Base-by-base conservation (phyloP, 441 rosid genomes). In the Pelargonium australe region DNA sequence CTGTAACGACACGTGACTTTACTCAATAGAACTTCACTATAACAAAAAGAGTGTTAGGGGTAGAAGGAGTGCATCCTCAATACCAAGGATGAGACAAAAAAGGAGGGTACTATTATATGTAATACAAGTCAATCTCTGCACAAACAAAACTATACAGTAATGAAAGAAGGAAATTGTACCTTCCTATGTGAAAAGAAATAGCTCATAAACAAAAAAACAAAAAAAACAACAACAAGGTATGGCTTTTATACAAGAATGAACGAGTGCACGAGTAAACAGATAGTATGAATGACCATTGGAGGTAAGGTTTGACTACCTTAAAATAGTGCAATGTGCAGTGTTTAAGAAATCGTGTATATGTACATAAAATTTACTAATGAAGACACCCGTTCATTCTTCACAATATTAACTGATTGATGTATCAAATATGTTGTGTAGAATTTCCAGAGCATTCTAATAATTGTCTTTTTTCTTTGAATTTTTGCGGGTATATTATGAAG, bases 391-490 rank as follows among this genome's bases (percentile, higher is more conserved):
- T 25, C 31, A 25, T 16, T 55, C 23, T 16, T 55, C 61, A 55
- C 61, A 55, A 34, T 55, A 55, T 55, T 55, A 55, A 55, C 23
- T 17, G 23, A 55, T 16, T 14, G 23, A 6, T 4, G 61, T 16
- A 11, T 55, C 61, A 55, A 55, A 5, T 14, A 55, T 55, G 23
- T 16, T 23, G 2, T 34, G 5, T 4, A 3, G 37, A 34, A 34
- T 34, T 34, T 34, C 60, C 19, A 4, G 16, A 55, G 23, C 61
- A 16, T 5, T 55, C 23, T 55, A 55, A 1, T 16, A 4, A 6
- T 55, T 55, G 61, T 55, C 61, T 17, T 55, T 16, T 34, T 55
- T 55, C 25, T 55, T 7, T 55, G 61, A 16, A 55, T 55, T 55
- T 20, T 5, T 9, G 20, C 16, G 61, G 61, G 10, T 11, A 49